Base-by-base conservation (phyloP, 208 protist species). In the Crithidia bombi region DNA sequence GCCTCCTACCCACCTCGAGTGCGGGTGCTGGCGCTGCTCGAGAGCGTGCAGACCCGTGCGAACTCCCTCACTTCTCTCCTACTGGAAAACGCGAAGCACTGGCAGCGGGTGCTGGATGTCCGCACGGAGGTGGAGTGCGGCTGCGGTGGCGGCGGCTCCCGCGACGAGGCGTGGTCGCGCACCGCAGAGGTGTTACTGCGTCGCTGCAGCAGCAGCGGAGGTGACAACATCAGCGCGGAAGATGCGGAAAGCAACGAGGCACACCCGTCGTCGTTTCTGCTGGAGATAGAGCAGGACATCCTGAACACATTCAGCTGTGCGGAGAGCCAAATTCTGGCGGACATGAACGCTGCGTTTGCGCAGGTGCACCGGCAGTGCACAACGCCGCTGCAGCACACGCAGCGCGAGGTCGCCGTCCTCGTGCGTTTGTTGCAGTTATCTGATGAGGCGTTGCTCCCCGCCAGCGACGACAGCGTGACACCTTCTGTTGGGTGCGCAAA, bases 81-180 rank as follows among this genome's bases (percentile, higher is more conserved):
- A 10, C 23, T 73, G 0, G 78, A 86, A 12, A 94, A 94, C 59
- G 65, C 72, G 1, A 51, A 73, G 15, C 75, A 92, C 33, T 80
- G 82, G 67, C 78, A 90, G 73, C 21, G 72, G 25, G 67, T 87
- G 36, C 61, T 75, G 41, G 81, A 79, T 66, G 58, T 56, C 14
- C 23, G 26, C 9, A 51, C 65, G 15, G 73, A 71, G n/a, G 54
- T 49, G 23, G 55, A 69, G 39, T 21, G 39, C 1, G 59, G 41
- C 46, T 39, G 63, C 19, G 32, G 39, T 5, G 59, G 41, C 46
- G 39, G 63, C 19, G 32, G 39, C 26, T 30, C 51, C 1, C 49
- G 30, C 0, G 64, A 77, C 0, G 57, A 65, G 15, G n/a, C 44
- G 5, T 77, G 71, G 71, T 30, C 23, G 0, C 71, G 65, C 23